Evolutionary conservation across 164 flowering plant genomes (phyloP).

Genomic region (Brasenia schreberi): DNA sequence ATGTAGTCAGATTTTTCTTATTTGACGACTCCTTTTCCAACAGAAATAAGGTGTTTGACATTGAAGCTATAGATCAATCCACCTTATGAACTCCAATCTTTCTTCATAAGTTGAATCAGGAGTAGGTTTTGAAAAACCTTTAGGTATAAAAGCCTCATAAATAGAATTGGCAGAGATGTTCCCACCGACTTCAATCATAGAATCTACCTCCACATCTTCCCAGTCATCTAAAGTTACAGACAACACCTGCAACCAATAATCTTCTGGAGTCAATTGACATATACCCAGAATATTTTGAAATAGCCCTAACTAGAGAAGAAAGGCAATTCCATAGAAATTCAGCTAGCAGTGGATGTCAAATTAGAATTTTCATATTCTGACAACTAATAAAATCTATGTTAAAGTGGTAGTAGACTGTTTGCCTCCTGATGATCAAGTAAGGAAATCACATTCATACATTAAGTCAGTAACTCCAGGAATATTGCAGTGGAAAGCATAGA

Average conservation of each 20-base stretch:
- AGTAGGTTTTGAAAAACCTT: conserved; percentile 56
- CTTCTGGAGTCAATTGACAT: neutral
- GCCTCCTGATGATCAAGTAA: no score
- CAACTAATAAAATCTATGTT: no score
- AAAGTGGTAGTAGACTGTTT: no score
- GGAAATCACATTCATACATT: neutral
- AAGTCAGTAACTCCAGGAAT: neutral
- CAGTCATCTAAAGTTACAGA: conserved; percentile 96
- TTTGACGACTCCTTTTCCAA: no score
- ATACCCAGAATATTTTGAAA: neutral
- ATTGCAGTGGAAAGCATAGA: neutral
- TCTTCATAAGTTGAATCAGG: conserved; percentile 62
- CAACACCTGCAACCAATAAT: conserved; percentile 47
- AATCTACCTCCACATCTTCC: conserved; percentile 82
- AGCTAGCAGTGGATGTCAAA: no score
- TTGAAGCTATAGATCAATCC: neutral
- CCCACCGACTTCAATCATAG: conserved; percentile 96
- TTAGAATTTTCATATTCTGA: no score
- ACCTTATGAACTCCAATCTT: conserved; percentile 80
- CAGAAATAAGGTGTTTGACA: neutral
- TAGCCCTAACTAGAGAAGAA: neutral
- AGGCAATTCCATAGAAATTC: no score
- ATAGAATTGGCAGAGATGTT: conserved; percentile 87
- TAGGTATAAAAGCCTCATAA: conserved; percentile 86
- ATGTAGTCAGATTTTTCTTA: no score